Base-by-base conservation (phyloP, 2,329 filamentous ascomycete genomes). In the Clarireedia monteithiana region DNA sequence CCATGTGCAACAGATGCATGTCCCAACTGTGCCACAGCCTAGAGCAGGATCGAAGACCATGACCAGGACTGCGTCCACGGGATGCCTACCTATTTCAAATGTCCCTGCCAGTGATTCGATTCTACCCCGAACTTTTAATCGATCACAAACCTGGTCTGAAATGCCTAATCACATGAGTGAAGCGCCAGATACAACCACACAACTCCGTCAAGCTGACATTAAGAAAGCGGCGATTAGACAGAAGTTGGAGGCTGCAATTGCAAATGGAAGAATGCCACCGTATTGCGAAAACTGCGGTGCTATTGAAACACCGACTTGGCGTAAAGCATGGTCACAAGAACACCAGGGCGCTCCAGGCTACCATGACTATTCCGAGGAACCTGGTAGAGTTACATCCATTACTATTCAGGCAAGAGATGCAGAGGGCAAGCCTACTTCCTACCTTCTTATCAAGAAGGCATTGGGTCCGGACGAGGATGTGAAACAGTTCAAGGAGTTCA, bases 281-380 rank as follows among this genome's bases (percentile, higher is more conserved):
- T 97, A 86, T 67, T 99, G 94, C 70, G 82, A 82, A 60, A 96
- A 97, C 65, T 99, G 94, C 65, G 94, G 94, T 5, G 88, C 91
- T 6, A 95, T 99, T 56, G 89, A 97, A 65, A 99, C 94, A 0
- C 89, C 92, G 0, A 96, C 92, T 0, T 99, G 94, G 94, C 85
- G 94, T 58, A 94, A 92, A 67, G 89, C 94, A 12, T 96, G 87
- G 79, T 84, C 84, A n/a, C 89, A 90, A 66, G 78, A 88, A 6
- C 78, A 85, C 47, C 75, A 82, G 15, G 91, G 89, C 1, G 78
- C 79, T 34, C 89, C 90, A 0, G 78, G 81, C 3, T 82, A 85
- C 58, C 78, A 88, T 48, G 83, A 89, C 57, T 83, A 86, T 53
- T 88, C 85, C 0, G 84, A 88, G 58, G 85, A 86, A 64, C 84